phyloP scores from a whole-genome alignment of 495 filamentous ascomycete genomes.

The Collariella sp. region DNA sequence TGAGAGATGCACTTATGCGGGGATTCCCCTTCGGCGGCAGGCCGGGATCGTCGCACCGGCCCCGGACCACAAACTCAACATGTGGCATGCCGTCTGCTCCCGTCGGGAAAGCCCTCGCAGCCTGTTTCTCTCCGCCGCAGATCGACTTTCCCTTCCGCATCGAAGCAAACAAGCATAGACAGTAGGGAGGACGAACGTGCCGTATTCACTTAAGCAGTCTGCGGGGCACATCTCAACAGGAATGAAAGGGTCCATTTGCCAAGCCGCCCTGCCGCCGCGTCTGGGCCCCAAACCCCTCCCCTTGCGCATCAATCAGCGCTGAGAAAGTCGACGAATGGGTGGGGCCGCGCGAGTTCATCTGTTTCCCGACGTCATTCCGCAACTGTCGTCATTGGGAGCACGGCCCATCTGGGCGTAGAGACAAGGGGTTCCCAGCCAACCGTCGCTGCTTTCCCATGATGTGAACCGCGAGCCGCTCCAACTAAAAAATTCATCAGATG shows the following conservation, averaged over 20 bases:
- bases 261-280: neutral
- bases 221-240: neutral
- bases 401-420: neutral
- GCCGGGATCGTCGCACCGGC: neutral
- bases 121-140: neutral
- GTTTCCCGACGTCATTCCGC: conserved; percentile 19
- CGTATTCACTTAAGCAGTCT: neutral
- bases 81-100: neutral
- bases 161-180: too few species aligned
- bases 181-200: neutral
- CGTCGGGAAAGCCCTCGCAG: neutral
- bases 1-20: too few species aligned
- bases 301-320: neutral
- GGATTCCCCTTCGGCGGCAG: too few species aligned
- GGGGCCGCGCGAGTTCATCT: conserved; percentile 7
- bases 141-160: neutral
- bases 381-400: conserved; percentile 15
- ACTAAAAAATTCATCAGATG: neutral
- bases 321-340: conserved; percentile 1
- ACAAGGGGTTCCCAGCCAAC: neutral
- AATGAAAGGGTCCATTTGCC: neutral
- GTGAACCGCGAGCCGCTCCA: too few species aligned
- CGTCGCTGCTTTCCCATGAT: too few species aligned
- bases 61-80: neutral
- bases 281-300: neutral